These are phyloP conservation scores for Arachis stenosperma DNA, from an alignment of 306 rosid species.

Conservation along the genomic window DNA sequence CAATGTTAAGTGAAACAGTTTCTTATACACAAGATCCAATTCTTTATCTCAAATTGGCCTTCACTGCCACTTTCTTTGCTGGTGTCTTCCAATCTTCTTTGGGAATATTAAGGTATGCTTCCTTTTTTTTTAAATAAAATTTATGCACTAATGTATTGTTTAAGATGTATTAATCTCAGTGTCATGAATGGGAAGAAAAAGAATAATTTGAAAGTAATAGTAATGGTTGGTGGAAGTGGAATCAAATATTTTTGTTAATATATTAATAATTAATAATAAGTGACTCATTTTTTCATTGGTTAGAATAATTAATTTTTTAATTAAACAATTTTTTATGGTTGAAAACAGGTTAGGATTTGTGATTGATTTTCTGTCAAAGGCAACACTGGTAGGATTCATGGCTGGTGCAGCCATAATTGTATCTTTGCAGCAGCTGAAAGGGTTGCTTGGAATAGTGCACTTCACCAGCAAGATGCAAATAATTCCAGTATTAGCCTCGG, in stretches of 20 bases:
- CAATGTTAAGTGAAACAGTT: conserved; percentile 81
- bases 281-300: background rate
- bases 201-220: too few relatives aligned
- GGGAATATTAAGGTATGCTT: conserved; percentile 76
- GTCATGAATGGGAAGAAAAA: too few relatives aligned
- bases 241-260: too few relatives aligned
- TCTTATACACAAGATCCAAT: conserved; percentile 66
- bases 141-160: too few relatives aligned
- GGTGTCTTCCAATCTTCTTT: conserved; percentile 89
- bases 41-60: conserved; percentile 87
- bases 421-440: conserved; percentile 88
- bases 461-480: conserved; percentile 90
- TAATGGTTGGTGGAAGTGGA: too few relatives aligned
- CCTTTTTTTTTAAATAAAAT: background rate
- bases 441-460: conserved; percentile 83
- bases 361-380: conserved; percentile 94
- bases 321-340: conserved; percentile 21
- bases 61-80: conserved; percentile 93
- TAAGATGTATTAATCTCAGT: too few relatives aligned
- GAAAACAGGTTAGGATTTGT: conserved; percentile 80
- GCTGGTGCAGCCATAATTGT: conserved; percentile 99
- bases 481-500: conserved; percentile 72
- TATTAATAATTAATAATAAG: too few relatives aligned
- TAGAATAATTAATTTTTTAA: background rate
- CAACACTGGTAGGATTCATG: conserved; percentile 93